Evolutionary conservation across 768 basidiomycete species (phyloP), one percentile per base, ranked within the genome.

Genomic region (Mycena rosella): DNA sequence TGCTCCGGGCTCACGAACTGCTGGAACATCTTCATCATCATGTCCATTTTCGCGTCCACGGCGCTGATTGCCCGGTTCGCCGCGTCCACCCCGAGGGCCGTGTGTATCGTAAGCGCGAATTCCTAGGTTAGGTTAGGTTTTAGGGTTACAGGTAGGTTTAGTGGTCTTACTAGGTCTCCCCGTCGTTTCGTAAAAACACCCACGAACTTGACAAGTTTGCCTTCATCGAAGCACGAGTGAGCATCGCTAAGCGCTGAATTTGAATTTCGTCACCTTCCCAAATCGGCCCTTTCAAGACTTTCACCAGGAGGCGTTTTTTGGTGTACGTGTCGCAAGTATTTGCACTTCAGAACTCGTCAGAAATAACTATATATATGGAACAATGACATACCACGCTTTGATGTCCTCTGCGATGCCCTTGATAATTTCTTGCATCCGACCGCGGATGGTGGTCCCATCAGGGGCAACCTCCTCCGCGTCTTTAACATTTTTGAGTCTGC

Each of bases 401-500:
- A 81, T 81, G 51, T 79, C 75, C 5, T 73, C 52, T 30, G 76
- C 75, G 3, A 76, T 72, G 2, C 55, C 32, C 38, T 73, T n/a
- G 58, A 77, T 58, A 11, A 83, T 70, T 0, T 52, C 60, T 42
- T 78, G 71, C 63, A 84, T 48, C 14, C 81, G 77, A 8, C 75
- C 79, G 27, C 76, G 62, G 55, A 83, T 74, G 1, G 69, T 78
- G n/a, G 49, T 74, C 1, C 79, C 80, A 51, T 80, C 78, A 0
- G 76, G 77, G 1, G 74, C 77, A 5, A 72, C 53, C 22, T 74
- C 55, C 10, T 75, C 69, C 2, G 74, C 64, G 40, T 81, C 78
- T 47, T 73, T 72, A 53, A 79, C 60, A 24, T 74, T 65, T 52
- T 68, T 71, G 15, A 84, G 73, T 42, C 81, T 82, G 24, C 24